Evolutionary conservation across 176 grass and related monocot species (phyloP).

Genomic region (Echinochloa phyllopogon): DNA sequence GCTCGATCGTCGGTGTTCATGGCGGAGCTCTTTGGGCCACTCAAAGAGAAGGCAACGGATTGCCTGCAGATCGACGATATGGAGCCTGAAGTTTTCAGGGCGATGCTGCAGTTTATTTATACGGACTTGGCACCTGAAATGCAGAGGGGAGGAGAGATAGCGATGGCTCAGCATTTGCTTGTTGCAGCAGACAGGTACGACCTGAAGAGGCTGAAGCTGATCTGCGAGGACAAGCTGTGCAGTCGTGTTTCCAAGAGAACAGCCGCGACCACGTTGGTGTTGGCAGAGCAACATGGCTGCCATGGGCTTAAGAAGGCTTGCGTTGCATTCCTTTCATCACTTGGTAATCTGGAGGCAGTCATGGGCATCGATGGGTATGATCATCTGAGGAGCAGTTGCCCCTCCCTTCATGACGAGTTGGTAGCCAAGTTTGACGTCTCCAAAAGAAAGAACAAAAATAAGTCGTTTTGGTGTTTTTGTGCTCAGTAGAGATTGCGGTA

Average conservation of each 20-base stretch:
- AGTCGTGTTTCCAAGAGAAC: slow-evolving; percentile 1
- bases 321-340: neutral
- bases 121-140: slow-evolving; percentile 26
- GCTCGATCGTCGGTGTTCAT: slow-evolving; percentile 46
- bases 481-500: too few species aligned
- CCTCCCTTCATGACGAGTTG: neutral
- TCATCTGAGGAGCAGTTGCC: neutral
- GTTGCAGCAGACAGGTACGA: slow-evolving; percentile 53
- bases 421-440: neutral
- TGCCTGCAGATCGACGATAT: neutral
- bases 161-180: slow-evolving; percentile 49
- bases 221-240: slow-evolving; percentile 28
- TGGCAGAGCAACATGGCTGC: slow-evolving; percentile 37
- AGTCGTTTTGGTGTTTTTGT: too few species aligned
- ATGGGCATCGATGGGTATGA: neutral
- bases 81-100: slow-evolving; percentile 16
- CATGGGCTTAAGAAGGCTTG: neutral
- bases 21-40: slow-evolving; percentile 36
- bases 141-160: neutral
- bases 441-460: neutral
- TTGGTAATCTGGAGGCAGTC: neutral
- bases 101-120: slow-evolving; percentile 45
- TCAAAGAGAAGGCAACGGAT: neutral
- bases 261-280: slow-evolving; percentile 38
- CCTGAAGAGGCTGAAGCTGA: slow-evolving; percentile 35